A percentile compares a stretch with the other conserved stretches of the same genome.
phyloP scores from a whole-genome alignment of 192 early-diverging fungal genomes.

The Coemansia sp. region DNA sequence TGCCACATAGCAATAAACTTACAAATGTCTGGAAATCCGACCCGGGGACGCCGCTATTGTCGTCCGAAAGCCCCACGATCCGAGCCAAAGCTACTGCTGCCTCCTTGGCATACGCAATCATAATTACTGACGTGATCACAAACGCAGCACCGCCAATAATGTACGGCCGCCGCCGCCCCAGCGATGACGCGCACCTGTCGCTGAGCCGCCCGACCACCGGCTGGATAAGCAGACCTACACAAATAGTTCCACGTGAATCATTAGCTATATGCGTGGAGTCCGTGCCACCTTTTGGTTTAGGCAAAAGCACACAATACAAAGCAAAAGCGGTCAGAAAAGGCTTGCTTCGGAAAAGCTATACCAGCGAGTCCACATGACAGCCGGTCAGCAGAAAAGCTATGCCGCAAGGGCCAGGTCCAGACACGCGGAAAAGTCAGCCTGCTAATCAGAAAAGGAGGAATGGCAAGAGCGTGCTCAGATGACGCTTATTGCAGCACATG shows the following conservation, averaged over 20 bases:
- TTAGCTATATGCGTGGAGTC: constrained; percentile 1
- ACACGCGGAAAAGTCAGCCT: constrained; percentile 4
- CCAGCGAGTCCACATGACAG: background rate
- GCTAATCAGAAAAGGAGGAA: constrained; percentile 7
- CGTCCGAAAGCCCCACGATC: constrained; percentile 4
- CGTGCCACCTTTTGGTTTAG: background rate
- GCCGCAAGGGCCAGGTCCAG: background rate
- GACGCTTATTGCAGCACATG: constrained; percentile 3
- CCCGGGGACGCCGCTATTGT: constrained; percentile 15
- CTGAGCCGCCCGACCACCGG: constrained; percentile 81
- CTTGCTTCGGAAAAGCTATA: background rate
- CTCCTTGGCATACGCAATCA: constrained; percentile 48
- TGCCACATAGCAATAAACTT: constrained; percentile 1
- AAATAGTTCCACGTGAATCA: background rate
- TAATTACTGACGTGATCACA: constrained; percentile 38
- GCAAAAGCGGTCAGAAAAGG: background rate
- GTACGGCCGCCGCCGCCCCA: constrained; percentile 83
- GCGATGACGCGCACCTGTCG: constrained; percentile 65
- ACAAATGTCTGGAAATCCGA: constrained; percentile 31
- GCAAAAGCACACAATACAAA: background rate
- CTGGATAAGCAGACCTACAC: constrained; percentile 65
- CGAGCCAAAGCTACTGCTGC: constrained; percentile 21
- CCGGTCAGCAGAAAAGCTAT: background rate
- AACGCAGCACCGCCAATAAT: constrained; percentile 70
- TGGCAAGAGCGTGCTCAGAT: background rate